Evolutionary conservation across 2,329 filamentous ascomycete species (phyloP).

Genomic region (Truncatella angustata): DNA sequence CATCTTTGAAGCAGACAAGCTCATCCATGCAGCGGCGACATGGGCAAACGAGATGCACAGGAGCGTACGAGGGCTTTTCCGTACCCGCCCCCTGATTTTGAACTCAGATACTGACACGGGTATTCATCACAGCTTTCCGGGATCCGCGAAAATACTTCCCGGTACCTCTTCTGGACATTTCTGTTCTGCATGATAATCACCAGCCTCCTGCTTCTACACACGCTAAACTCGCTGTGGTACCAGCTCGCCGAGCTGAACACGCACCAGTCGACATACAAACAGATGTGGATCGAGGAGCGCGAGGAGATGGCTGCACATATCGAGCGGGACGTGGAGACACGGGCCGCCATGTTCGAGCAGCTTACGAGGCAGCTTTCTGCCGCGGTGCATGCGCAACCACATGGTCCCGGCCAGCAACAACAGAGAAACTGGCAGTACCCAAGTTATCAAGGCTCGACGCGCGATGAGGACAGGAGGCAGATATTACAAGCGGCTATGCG

Average conservation of each 20-base stretch:
- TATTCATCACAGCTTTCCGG: neutral
- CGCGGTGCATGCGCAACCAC: neutral
- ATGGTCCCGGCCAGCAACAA: too few species aligned
- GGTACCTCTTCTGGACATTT: slow-evolving; percentile 11
- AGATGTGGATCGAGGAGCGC: slow-evolving; percentile 10
- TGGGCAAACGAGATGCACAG: slow-evolving; percentile 9
- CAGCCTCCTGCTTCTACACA: neutral
- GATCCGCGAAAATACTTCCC: slow-evolving; percentile 8
- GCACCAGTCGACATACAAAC: slow-evolving; percentile 7
- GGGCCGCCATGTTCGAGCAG: neutral
- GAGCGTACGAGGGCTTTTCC: neutral
- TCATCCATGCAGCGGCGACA: slow-evolving; percentile 1
- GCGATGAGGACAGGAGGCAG: too few species aligned
- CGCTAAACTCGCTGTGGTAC: slow-evolving; percentile 7
- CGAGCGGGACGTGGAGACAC: neutral
- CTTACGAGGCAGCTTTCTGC: neutral
- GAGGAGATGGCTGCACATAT: slow-evolving; percentile 2
- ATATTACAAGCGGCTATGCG: too few species aligned
- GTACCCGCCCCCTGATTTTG: neutral
- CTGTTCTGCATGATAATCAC: neutral
- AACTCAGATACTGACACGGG: neutral
- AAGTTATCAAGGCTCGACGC: too few species aligned
- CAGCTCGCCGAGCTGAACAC: slow-evolving; percentile 9
- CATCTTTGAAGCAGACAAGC: neutral
- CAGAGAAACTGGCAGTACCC: too few species aligned